These are phyloP conservation scores for Mucor plumbeus DNA, from an alignment of 371 early-diverging fungal genomes.

Conservation along the genomic window DNA sequence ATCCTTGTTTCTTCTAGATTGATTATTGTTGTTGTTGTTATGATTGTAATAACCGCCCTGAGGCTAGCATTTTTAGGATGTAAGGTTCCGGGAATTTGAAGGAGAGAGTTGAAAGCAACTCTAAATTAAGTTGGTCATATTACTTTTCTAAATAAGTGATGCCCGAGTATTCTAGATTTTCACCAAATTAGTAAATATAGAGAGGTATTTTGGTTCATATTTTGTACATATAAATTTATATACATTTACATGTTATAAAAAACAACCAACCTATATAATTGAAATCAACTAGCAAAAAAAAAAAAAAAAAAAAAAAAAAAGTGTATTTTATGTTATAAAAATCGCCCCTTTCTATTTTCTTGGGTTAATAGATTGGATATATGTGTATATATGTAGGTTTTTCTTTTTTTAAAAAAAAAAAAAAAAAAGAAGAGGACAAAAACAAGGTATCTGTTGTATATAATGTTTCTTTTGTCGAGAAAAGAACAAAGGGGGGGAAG, in stretches of 20 bases:
- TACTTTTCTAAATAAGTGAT: not conserved
- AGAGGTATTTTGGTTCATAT: constrained; percentile 1
- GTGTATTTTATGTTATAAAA: no score
- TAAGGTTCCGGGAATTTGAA: no score
- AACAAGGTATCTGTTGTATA: constrained; percentile 12
- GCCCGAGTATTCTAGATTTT: constrained; percentile 18
- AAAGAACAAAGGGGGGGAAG: not conserved
- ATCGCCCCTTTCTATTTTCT: no score
- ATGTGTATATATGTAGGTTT: not conserved
- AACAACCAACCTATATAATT: not conserved
- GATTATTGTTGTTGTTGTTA: no score
- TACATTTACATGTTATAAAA: not conserved
- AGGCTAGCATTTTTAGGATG: no score
- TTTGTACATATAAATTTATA: no score
- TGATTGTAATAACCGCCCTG: no score
- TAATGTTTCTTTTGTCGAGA: not conserved
- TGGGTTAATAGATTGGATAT: not conserved
- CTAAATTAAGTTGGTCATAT: not conserved
- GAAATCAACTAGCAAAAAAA: not conserved
- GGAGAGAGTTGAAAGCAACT: not conserved
- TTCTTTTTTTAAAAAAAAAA: not conserved
- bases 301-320: not conserved
- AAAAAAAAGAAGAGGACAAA: no score
- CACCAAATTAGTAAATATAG: constrained; percentile 8
- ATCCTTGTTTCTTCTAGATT: no score